Evolutionary conservation across 495 filamentous ascomycete species (phyloP).

Genomic region (Penicillium psychrofluorescens): DNA sequence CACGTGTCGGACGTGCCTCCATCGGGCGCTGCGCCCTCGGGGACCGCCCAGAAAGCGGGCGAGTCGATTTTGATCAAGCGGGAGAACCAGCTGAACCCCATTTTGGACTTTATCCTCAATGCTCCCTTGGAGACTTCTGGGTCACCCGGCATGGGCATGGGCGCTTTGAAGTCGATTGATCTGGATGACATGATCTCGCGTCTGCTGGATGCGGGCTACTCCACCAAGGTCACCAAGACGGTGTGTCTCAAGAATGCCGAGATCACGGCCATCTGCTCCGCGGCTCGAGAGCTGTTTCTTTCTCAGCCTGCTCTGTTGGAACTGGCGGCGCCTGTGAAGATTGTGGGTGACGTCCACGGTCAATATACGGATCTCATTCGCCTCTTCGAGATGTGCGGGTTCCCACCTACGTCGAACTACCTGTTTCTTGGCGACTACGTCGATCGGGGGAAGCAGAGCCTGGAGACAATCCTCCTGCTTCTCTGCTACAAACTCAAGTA

Average conservation of each 20-base stretch:
- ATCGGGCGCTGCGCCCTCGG: slow-evolving; percentile 42
- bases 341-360: slow-evolving; percentile 96
- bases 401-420: slow-evolving; percentile 88
- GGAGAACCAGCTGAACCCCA: slow-evolving; percentile 62
- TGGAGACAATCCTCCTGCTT: slow-evolving; percentile 93
- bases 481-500: slow-evolving; percentile 99
- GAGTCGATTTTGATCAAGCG: slow-evolving; percentile 69
- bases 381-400: slow-evolving; percentile 99
- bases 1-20: slow-evolving; percentile 92
- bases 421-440: slow-evolving; percentile 98
- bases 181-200: slow-evolving; percentile 96
- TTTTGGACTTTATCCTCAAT: slow-evolving; percentile 39
- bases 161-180: slow-evolving; percentile 83
- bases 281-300: slow-evolving; percentile 80
- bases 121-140: slow-evolving; percentile 30
- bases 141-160: slow-evolving; percentile 44
- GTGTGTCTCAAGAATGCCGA: slow-evolving; percentile 97
- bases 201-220: slow-evolving; percentile 89
- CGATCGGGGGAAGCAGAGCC: slow-evolving; percentile 91
- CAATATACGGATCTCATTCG: slow-evolving; percentile 97
- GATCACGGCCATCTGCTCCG: slow-evolving; percentile 84
- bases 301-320: slow-evolving; percentile 89
- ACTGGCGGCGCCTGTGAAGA: slow-evolving; percentile 94
- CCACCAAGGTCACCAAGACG: slow-evolving; percentile 93
- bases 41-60: slow-evolving; percentile 45